Percentiles rank a stretch among this genome's conserved stretches.
phyloP scores from a whole-genome alignment of 1,284 basidiomycete genomes.

The Lignosus rhinocerotis region DNA sequence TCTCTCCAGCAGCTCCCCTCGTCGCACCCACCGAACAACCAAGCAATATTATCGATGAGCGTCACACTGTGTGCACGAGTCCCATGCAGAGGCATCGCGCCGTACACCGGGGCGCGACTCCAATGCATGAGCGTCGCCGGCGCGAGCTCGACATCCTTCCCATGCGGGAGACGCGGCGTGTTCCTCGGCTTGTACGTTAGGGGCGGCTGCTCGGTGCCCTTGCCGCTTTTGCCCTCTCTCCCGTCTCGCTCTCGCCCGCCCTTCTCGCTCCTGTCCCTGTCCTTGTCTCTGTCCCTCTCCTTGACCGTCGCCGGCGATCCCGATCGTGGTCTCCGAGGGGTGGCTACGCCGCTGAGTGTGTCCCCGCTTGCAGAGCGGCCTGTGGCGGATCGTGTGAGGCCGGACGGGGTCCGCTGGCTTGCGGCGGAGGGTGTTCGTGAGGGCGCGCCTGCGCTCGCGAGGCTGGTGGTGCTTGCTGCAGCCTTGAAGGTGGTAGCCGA shows the following conservation, averaged over 20 bases:
- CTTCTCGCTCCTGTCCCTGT: constrained; percentile 15
- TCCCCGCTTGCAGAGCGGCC: constrained; percentile 20
- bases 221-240: constrained; percentile 15
- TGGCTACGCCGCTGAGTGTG: constrained; percentile 13
- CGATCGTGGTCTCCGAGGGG: constrained; percentile 18
- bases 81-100: constrained; percentile 68
- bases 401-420: constrained; percentile 22
- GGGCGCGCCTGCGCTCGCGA: constrained; percentile 22
- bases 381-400: constrained; percentile 12
- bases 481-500: constrained; percentile 35
- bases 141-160: constrained; percentile 53
- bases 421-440: constrained; percentile 15
- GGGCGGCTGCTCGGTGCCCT: constrained; percentile 2
- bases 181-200: constrained; percentile 24
- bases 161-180: constrained; percentile 53
- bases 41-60: constrained; percentile 79
- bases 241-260: constrained; percentile 17
- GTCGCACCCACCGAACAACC: constrained; percentile 90
- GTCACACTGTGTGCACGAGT: constrained; percentile 87
- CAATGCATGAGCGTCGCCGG: constrained; percentile 80
- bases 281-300: constrained; percentile 19
- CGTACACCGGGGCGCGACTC: constrained; percentile 82
- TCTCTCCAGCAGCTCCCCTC: constrained; percentile 76
- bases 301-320: constrained; percentile 25
- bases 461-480: constrained; percentile 33